Evolutionary conservation across 2,329 filamentous ascomycete species (phyloP), one percentile per base, ranked within the genome.

Genomic region (Fusarium sarcochroum): DNA sequence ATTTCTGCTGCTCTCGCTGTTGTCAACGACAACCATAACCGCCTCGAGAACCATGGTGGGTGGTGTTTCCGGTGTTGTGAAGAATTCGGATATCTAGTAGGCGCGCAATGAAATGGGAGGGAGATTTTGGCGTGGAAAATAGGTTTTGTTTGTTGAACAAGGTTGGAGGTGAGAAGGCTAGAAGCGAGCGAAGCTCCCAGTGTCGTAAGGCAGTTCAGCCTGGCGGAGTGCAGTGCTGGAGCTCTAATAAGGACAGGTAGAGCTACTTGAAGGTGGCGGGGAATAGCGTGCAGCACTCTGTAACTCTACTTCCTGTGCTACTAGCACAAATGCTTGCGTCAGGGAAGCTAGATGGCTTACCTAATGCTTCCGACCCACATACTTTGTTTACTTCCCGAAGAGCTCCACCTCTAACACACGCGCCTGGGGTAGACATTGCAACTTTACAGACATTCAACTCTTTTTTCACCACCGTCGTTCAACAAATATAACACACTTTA

Each of bases 1-100:
- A 83, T 99, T 99, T 79, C 96, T 90, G 85, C 93, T 97, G 84
- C 92, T 94, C 85, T 99, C 96, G 85, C 94, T 98, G 87, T 98
- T 99, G 88, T 99, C 96, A 77, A 98, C 93, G 87, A 98, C 91
- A 81, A 99, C 93, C 94, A 99, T 98, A 69, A 97, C 97, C 84
- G 96, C 97, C 90, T 99, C 96, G 82, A 99, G 91, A 83, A 91
- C 93, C 96, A 99, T 99, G 78, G 87, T 94, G 89, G 80, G 82
- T 80, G 80, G 75, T 69, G 66, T 63, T 71, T 52, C 55, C 25
- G 48, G 21, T 61, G 55, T 51, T 61, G 30, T 52, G 44, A 60
- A 38, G 27, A 57, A 59, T 18, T 18, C 6, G 15, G 25, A 25
- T 44, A 48, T 30, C 27, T 57, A 35, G 15, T 57, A 25, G 27